These are phyloP conservation scores for Pyricularia grisea DNA, from an alignment of 2,329 filamentous ascomycete species.

Conservation along the genomic window DNA sequence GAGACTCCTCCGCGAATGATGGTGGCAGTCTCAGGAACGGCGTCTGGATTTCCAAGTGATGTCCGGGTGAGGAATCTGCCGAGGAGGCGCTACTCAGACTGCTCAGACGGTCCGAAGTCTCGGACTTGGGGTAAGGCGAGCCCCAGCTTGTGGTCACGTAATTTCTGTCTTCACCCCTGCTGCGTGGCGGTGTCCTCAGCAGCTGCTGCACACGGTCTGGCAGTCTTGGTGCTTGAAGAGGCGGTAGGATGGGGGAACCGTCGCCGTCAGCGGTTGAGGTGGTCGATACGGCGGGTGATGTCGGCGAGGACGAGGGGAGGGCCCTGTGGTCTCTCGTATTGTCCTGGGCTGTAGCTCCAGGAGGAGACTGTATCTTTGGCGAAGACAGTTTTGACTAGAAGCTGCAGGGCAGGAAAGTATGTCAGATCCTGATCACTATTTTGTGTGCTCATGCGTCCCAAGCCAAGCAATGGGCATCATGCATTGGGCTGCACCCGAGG, in stretches of 20 bases:
- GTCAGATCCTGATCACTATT: neutral
- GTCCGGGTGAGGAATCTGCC: constrained; percentile 51
- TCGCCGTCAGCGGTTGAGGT: constrained; percentile 51
- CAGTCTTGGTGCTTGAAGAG: constrained; percentile 48
- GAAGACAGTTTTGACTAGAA: constrained; percentile 43
- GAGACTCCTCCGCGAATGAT: constrained; percentile 28
- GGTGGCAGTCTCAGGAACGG: constrained; percentile 50
- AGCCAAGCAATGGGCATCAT: too few relatives aligned
- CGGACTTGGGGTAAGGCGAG: constrained; percentile 72
- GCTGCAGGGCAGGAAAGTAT: neutral
- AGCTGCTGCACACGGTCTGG: constrained; percentile 45
- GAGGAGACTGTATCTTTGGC: constrained; percentile 35
- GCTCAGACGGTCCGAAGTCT: constrained; percentile 35
- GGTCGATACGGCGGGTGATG: constrained; percentile 51
- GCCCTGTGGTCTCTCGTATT: constrained; percentile 29
- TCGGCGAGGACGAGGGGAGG: constrained; percentile 26
- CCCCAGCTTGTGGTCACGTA: constrained; percentile 79
- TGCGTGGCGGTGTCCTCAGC: constrained; percentile 42
- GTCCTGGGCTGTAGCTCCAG: constrained; percentile 55
- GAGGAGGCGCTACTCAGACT: constrained; percentile 43
- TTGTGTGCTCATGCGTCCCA: neutral
- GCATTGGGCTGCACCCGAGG: too few relatives aligned
- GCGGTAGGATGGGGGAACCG: constrained; percentile 47
- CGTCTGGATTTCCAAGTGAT: constrained; percentile 52
- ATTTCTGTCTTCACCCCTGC: constrained; percentile 24